Base-by-base conservation (phyloP, 805 yeast genomes). In the Starmerella lactis-condensi region DNA sequence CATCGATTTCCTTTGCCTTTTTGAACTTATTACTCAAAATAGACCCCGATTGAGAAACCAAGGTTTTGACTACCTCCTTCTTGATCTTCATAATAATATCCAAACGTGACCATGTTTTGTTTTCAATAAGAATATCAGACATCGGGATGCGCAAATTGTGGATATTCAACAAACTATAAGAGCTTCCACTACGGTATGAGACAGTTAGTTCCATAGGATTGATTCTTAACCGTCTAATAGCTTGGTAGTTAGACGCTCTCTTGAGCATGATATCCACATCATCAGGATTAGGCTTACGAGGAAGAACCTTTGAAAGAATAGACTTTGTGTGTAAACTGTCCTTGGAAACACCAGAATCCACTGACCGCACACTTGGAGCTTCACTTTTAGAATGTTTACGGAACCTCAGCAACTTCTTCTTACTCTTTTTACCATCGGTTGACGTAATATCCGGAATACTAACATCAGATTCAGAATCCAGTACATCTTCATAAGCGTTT, bases 1-100 rank as follows among this genome's bases (percentile, higher is more conserved):
- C 29, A 8, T 7, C 19, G 21, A 26, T 17, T 9, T 6, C 10
- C 19, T 26, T 26, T 12, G 29, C 11, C 12, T 26, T 26, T 24
- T 58, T 58, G 22, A 85, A 55, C 52, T 78, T 81, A 48, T 79
- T 79, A n/a, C 75, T 72, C 22, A 83, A 48, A 30, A 85, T 66
- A 35, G 73, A 69, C 3, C 93, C 94, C 0, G 83, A 64, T 35
- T 60, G 62, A n/a, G 48, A 49, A 21, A 59, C 41, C 25, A 60
- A 42, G 2, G 56, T 46, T 39, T 49, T 51, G 26, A 58, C 45
- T 11, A 58, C 46, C 35, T 57, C 56, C 36, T 69, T 74, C 48
- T 73, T 72, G 33, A 83, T 46, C 19, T 66, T 61, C 43, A 64
- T 46, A 2, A 73, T 58, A 25, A 83, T 54, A 41, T 83, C 95